phyloP scores from a whole-genome alignment of 345 rosid genomes.

The Geranium rotundifolium region DNA sequence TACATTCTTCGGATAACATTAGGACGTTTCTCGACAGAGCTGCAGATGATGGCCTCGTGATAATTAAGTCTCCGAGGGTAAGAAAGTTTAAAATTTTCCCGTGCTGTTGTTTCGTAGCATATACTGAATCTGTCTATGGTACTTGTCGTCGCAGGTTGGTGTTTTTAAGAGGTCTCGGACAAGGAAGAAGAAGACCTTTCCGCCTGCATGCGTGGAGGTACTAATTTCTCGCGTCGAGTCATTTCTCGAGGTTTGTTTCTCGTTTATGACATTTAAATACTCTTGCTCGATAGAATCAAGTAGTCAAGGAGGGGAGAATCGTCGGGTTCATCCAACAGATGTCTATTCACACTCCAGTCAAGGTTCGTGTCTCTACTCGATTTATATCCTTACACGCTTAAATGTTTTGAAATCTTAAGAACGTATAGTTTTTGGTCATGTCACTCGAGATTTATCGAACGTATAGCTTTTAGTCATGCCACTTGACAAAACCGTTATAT shows the following conservation, averaged over 20 bases:
- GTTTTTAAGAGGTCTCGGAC: conserved; percentile 69
- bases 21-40: conserved; percentile 44
- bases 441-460: no score
- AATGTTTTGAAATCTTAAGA: no score
- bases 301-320: conserved; percentile 81
- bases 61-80: conserved; percentile 78
- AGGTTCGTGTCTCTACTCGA: conserved; percentile 27
- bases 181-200: conserved; percentile 64
- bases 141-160: conserved; percentile 95
- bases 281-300: conserved; percentile 57
- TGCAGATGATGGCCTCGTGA: conserved; percentile 62
- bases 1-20: conserved; percentile 25
- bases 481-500: no score
- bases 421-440: neutral
- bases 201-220: conserved; percentile 94
- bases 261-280: neutral
- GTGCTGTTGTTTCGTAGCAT: neutral
- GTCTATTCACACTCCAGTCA: conserved; percentile 67
- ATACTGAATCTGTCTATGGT: neutral
- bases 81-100: conserved; percentile 7
- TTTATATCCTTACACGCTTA: neutral
- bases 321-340: conserved; percentile 80
- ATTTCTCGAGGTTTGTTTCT: no score
- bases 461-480: no score
- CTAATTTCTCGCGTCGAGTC: no score